Base-by-base conservation (phyloP, 1,284 basidiomycete species). In the Lignosus rhinocerotis region DNA sequence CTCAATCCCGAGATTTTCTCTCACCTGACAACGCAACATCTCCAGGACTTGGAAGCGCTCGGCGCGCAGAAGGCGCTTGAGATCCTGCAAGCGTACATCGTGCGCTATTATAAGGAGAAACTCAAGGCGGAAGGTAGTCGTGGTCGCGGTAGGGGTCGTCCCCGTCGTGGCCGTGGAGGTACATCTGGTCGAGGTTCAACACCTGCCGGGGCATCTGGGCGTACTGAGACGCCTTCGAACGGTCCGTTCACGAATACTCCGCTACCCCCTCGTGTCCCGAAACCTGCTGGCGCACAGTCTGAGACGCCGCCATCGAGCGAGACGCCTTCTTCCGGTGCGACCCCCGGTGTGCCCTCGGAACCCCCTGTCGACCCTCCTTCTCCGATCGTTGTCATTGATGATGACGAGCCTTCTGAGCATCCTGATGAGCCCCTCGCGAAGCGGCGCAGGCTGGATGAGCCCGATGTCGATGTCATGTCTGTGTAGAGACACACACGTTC, bases 1-100 rank as follows among this genome's bases (percentile, higher is more conserved):
- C 82, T 96, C 38, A 92, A 92, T 67, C 94, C 94, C 2, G 80
- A 82, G 30, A 90, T 96, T 42, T 96, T 96, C 70, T 84, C 88
- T 6, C 87, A 88, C 61, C 81, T 96, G 10, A 86, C 87, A 1
- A 76, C 81, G 34, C 87, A 88, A 58, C 88, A 91, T 71, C 74
- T 96, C 49, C 81, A 80, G 55, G 87, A 91, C 55, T 78, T 96
- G 44, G 91, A 94, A 72, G 82, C 83, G 42, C 82, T 94, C 67
- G 93, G 93, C 3, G 90, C 92, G 1, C 86, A 90, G 70, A 88
- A 90, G 67, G 93, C 94, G 9, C 75, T 96, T 55, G 85, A 87
- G 66, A 87, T 93, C 21, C 76, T 96, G 50, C 93, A 94, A 66
- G 85, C 84, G 1, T 91, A 94, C 68, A 91, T 96, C 69, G 91